Conservation (phyloP, 441 rosid genomes). For the Erodium texanum region DNA sequence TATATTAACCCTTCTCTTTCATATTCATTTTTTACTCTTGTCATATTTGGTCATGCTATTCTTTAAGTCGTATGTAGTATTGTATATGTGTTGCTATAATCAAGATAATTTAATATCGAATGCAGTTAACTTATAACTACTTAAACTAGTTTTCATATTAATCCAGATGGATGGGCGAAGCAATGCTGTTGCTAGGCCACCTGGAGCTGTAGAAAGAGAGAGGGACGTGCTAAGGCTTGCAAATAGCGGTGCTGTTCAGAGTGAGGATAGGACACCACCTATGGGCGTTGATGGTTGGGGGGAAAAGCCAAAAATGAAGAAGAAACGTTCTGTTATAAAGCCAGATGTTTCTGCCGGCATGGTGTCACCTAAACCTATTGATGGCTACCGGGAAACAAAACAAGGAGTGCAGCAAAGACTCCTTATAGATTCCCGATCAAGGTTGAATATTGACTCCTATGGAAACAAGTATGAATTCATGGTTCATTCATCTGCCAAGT, state of each 20-base stretch:
- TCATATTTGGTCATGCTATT: background rate
- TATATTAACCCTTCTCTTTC: slow-evolving; percentile 15
- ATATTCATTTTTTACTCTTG: background rate
- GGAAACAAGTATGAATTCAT: slow-evolving; percentile 57
- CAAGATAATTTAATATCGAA: slow-evolving; percentile 4
- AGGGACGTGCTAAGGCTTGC: slow-evolving; percentile 58
- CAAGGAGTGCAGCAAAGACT: slow-evolving; percentile 67
- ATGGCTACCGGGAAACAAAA: slow-evolving; percentile 69
- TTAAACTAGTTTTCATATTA: slow-evolving; percentile 5
- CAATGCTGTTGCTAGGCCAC: slow-evolving; percentile 51
- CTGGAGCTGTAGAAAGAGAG: slow-evolving; percentile 66
- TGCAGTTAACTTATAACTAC: background rate
- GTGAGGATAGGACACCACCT: slow-evolving; percentile 66
- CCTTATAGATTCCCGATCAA: slow-evolving; percentile 52
- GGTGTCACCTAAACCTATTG: slow-evolving; percentile 45
- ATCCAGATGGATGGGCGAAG: slow-evolving; percentile 65
- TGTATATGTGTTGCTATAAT: background rate
- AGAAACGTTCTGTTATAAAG: slow-evolving; percentile 90
- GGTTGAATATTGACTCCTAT: slow-evolving; percentile 67
- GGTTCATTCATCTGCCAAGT: slow-evolving; percentile 9
- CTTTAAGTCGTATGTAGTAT: background rate
- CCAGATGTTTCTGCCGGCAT: slow-evolving; percentile 55
- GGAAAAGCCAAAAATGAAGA: slow-evolving; percentile 92
- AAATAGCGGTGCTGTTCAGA: slow-evolving; percentile 46
- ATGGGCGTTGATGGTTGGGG: slow-evolving; percentile 81